A percentile compares a stretch with the other conserved stretches of the same genome.
Evolutionary conservation across 2,329 filamentous ascomycete species (phyloP).

Genomic region (Cyphellophora attinorum): DNA sequence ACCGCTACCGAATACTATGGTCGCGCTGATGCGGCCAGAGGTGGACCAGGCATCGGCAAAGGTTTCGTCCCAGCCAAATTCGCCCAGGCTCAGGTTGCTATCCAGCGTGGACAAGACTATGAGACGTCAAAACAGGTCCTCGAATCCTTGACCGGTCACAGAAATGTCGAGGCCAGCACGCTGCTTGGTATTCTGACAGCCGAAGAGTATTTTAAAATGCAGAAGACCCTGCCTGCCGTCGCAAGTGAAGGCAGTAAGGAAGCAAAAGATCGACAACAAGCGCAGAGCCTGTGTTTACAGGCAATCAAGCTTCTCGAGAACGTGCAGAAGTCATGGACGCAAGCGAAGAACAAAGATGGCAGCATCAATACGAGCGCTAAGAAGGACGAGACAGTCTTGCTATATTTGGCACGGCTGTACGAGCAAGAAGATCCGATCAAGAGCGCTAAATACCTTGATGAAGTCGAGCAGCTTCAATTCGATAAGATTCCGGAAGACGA

Average conservation of each 20-base stretch:
- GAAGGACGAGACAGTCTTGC: slow-evolving; percentile 75
- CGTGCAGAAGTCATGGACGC: slow-evolving; percentile 83
- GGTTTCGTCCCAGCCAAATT: slow-evolving; percentile 94
- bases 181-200: slow-evolving; percentile 85
- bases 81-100: slow-evolving; percentile 79
- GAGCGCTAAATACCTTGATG: slow-evolving; percentile 80
- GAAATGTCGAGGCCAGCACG: slow-evolving; percentile 82
- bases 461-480: slow-evolving; percentile 84
- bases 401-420: slow-evolving; percentile 87
- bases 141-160: slow-evolving; percentile 79
- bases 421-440: slow-evolving; percentile 80
- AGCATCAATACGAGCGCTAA: slow-evolving; percentile 61
- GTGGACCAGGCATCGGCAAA: slow-evolving; percentile 62
- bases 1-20: slow-evolving; percentile 80
- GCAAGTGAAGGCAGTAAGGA: slow-evolving; percentile 58
- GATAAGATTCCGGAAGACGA: slow-evolving; percentile 65
- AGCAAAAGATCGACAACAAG: slow-evolving; percentile 67
- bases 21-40: slow-evolving; percentile 81
- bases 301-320: slow-evolving; percentile 75
- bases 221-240: slow-evolving; percentile 48
- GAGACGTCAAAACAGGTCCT: slow-evolving; percentile 87
- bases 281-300: slow-evolving; percentile 50
- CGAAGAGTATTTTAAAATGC: slow-evolving; percentile 80
- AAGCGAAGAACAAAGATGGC: slow-evolving; percentile 42
- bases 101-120: slow-evolving; percentile 65